These are phyloP conservation scores for Boletellus sp. DNA, from an alignment of 768 basidiomycete genomes.

Conservation along the genomic window DNA sequence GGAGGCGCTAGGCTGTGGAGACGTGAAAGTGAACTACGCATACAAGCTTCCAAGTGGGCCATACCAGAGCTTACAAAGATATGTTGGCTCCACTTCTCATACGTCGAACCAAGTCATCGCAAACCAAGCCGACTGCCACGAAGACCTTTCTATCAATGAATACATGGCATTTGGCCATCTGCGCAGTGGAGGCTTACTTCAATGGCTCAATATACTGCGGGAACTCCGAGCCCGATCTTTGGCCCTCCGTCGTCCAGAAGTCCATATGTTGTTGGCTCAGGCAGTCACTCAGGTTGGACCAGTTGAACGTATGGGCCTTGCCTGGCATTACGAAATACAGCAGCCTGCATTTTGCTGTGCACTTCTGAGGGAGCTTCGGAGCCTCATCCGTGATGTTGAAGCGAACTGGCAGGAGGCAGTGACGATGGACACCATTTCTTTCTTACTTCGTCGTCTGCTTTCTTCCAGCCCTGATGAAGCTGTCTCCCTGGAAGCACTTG, in stretches of 20 bases:
- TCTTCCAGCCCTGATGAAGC: constrained; percentile 11
- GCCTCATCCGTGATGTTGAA: constrained; percentile 32
- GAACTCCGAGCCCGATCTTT: constrained; percentile 37
- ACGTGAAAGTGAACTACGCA: constrained; percentile 28
- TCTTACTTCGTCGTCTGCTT: constrained; percentile 35
- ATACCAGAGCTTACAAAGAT: constrained; percentile 36
- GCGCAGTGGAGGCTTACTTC: constrained; percentile 41
- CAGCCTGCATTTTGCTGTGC: constrained; percentile 29
- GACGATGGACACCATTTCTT: constrained; percentile 31
- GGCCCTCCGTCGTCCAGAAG: constrained; percentile 36
- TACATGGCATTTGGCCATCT: constrained; percentile 42
- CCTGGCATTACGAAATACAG: constrained; percentile 40
- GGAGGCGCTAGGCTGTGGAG: constrained; percentile 7
- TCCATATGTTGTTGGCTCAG: constrained; percentile 41
- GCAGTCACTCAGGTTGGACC: constrained; percentile 42
- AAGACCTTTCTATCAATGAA: constrained; percentile 41
- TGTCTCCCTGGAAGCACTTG: constrained; percentile 18
- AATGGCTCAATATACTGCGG: constrained; percentile 50
- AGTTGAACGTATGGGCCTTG: constrained; percentile 12
- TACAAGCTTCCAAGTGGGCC: constrained; percentile 30
- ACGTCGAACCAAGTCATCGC: constrained; percentile 41
- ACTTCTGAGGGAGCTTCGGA: constrained; percentile 34
- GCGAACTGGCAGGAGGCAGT: constrained; percentile 39
- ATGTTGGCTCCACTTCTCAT: constrained; percentile 33
- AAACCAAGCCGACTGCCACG: constrained; percentile 38